Evolutionary conservation across 495 filamentous ascomycete genomes (phyloP).

Genomic region (Neurospora intermedia): DNA sequence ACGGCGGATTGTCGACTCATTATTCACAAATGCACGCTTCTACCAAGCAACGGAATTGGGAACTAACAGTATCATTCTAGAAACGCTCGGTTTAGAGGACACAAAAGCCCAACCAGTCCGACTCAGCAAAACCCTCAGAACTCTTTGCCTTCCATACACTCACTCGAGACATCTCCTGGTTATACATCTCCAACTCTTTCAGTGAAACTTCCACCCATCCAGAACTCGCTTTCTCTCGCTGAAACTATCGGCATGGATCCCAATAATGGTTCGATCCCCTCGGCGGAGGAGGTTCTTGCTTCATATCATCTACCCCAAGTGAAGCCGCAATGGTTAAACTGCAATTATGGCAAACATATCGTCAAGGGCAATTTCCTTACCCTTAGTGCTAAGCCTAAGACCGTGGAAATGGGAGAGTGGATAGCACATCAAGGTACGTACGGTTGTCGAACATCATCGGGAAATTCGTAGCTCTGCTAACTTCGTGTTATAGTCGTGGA

Average conservation of each 20-base stretch:
- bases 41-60: neutral
- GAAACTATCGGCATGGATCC: constrained; percentile 29
- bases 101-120: constrained; percentile 13
- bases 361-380: constrained; percentile 96
- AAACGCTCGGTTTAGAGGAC: constrained; percentile 25
- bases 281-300: constrained; percentile 38
- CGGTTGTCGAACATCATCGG: neutral
- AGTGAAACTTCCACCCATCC: constrained; percentile 22
- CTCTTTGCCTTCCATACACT: neutral
- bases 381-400: constrained; percentile 81
- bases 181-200: constrained; percentile 11
- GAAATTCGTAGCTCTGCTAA: neutral
- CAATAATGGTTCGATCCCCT: constrained; percentile 17
- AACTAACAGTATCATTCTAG: constrained; percentile 8
- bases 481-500: constrained; percentile 58
- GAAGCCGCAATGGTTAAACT: constrained; percentile 39
- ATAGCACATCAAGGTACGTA: constrained; percentile 80
- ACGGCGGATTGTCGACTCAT: neutral
- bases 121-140: constrained; percentile 14
- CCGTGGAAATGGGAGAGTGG: constrained; percentile 88
- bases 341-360: constrained; percentile 73
- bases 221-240: constrained; percentile 22
- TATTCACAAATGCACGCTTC: neutral
- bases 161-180: neutral
- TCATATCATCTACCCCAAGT: constrained; percentile 40